Evolutionary conservation across 2,329 filamentous ascomycete species (phyloP), one percentile per base, ranked within the genome.

Genomic region (Pestalotiopsis sp.): DNA sequence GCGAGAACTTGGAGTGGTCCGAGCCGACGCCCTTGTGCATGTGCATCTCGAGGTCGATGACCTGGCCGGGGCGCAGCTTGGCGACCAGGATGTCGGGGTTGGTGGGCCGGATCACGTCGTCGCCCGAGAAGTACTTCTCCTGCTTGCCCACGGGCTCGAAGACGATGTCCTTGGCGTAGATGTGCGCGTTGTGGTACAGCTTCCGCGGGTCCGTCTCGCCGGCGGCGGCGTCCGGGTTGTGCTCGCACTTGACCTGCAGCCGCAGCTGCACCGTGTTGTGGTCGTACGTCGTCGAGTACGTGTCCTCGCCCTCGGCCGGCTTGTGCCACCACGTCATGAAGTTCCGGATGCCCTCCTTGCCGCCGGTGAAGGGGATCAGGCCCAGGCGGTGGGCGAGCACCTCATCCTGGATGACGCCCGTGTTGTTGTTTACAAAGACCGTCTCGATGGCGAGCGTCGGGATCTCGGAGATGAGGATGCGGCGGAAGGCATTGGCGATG

Each of bases 1-100:
- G 96, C 0, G 94, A 97, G 84, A 96, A 99, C 82, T 99, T 99
- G 74, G 96, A 92, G 80, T 99, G 96, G 81, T 99, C 96, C 72
- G 92, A 90, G 62, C 96, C 96, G 73, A 97, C 90, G 70, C 97
- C 96, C 83, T 98, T 97, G 83, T 97, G 91, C 83, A 95, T 96
- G 84, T 98, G 95, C 88, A 97, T 92, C 73, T 93, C 90, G 70
- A 98, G 85, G 76, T 93, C 88, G 76, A 99, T 93, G 74, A 90
- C 88, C 85, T 99, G 97, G 4, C 92, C 93, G 0, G 97, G 96
- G 36, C 96, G 91, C 81, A 99, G 84, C 85, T 99, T 99, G 70
- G 94, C 94, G 78, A 99, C 90, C 68, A 99, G 84, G 71, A 99
- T 98, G 77, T 98, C 93, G 1, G 95, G 95, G 81, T 98, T 94